These are phyloP conservation scores for Ambrosiella beaveri DNA, from an alignment of 2,329 filamentous ascomycete species.

Conservation along the genomic window DNA sequence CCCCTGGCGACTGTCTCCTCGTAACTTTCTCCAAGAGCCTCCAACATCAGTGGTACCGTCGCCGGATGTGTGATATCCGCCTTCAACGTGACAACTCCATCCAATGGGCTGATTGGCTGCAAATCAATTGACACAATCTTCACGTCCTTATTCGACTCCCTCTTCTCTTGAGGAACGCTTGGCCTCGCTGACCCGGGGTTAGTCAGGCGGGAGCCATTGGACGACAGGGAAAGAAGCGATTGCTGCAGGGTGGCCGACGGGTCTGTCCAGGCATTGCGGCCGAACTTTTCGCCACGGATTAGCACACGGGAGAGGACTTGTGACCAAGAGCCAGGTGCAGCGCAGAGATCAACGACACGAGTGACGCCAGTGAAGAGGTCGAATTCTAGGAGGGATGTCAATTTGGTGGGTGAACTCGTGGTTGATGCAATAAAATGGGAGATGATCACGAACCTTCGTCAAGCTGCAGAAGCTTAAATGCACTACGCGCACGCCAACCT, in stretches of 20 bases:
- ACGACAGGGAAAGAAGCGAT: conserved; percentile 7
- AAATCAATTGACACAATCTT: conserved; percentile 93
- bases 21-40: conserved; percentile 61
- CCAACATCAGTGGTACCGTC: conserved; percentile 75
- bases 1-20: conserved; percentile 25
- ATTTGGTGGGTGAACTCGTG: not conserved
- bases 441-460: conserved; percentile 47
- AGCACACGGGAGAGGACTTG: conserved; percentile 87
- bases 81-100: conserved; percentile 79
- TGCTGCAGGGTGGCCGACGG: conserved; percentile 45
- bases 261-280: conserved; percentile 72
- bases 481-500: conserved; percentile 89
- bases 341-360: conserved; percentile 87
- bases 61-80: conserved; percentile 96
- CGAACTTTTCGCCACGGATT: conserved; percentile 86
- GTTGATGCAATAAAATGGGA: conserved; percentile 6
- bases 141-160: conserved; percentile 14
- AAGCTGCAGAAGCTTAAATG: conserved; percentile 91
- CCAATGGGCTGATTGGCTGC: conserved; percentile 85
- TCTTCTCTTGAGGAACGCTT: not conserved
- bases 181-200: conserved; percentile 3
- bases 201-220: conserved; percentile 9
- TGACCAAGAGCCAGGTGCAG: conserved; percentile 91
- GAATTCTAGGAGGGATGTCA: conserved; percentile 46
- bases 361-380: conserved; percentile 82